Evolutionary conservation across 495 filamentous ascomycete genomes (phyloP).

Genomic region (Acidomyces sp.): DNA sequence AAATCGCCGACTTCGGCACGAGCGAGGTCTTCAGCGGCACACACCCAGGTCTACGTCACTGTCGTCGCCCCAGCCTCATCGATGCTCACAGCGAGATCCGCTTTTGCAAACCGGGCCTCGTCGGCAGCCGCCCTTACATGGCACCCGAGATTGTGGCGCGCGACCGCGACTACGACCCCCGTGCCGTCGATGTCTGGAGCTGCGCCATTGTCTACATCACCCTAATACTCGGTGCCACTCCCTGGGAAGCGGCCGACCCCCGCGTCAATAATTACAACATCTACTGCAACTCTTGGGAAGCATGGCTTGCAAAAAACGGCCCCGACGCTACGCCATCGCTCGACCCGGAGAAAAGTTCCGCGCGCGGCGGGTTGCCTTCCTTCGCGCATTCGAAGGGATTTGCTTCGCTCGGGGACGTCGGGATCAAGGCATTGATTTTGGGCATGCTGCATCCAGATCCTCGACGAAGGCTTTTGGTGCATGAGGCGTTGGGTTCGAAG

Average conservation of each 20-base stretch:
- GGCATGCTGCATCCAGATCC: conserved; percentile 67
- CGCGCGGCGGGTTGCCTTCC: conserved; percentile 34
- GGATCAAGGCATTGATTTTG: conserved; percentile 50
- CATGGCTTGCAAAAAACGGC: conserved; percentile 40
- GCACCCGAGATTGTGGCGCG: conserved; percentile 62
- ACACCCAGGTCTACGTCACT: conserved; percentile 53
- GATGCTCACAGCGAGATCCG: conserved; percentile 41
- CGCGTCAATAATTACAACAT: conserved; percentile 40
- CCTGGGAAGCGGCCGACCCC: conserved; percentile 47
- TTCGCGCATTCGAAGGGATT: conserved; percentile 30
- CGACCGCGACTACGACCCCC: conserved; percentile 55
- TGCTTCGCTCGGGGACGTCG: conserved; percentile 35
- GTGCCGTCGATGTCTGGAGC: conserved; percentile 65
- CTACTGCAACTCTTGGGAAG: conserved; percentile 49
- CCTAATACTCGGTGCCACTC: conserved; percentile 47
- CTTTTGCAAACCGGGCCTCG: conserved; percentile 56
- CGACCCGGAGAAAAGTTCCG: conserved; percentile 25
- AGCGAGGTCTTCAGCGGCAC: conserved; percentile 62
- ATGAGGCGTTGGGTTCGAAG: conserved; percentile 44
- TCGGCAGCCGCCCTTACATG: conserved; percentile 64
- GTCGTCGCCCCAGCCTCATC: conserved; percentile 9
- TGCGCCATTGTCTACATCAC: conserved; percentile 60
- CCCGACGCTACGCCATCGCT: conserved; percentile 36
- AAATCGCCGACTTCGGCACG: conserved; percentile 72
- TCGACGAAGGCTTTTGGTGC: conserved; percentile 48